A percentile compares a stretch with the other conserved stretches of the same genome.
Evolutionary conservation across 140 eudicot species (phyloP).

Genomic region (Senecio squalidus): DNA sequence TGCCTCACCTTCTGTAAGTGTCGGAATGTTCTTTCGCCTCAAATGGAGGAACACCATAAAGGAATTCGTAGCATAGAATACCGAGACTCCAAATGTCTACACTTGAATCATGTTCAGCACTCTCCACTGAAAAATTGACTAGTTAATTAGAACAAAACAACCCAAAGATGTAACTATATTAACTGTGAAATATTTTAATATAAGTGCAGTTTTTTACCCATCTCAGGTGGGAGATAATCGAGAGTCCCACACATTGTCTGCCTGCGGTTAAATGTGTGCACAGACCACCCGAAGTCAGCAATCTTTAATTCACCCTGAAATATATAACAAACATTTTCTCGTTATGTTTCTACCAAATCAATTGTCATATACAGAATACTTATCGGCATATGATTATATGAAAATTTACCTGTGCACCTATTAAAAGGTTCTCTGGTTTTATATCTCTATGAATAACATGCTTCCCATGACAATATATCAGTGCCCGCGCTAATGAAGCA

Average conservation of each 20-base stretch:
- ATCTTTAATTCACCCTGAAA: conserved; percentile 87
- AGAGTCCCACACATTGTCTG: conserved; percentile 84
- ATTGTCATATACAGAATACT: neutral
- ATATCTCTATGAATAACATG: conserved; percentile 95
- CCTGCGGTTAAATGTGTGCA: conserved; percentile 75
- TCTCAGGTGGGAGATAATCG: conserved; percentile 85
- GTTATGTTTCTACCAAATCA: neutral
- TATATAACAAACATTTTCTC: neutral
- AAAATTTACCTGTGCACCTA: conserved; percentile 73
- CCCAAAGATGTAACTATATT: too few relatives aligned
- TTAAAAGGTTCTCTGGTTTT: conserved; percentile 88
- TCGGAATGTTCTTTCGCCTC: conserved; percentile 96
- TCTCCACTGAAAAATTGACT: conserved; percentile 58
- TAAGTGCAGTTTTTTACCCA: too few relatives aligned
- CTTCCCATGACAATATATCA: conserved; percentile 79
- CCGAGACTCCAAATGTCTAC: conserved; percentile 98
- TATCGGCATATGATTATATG: neutral
- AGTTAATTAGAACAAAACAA: conserved; percentile 5
- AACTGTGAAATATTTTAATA: too few relatives aligned
- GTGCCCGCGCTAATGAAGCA: conserved; percentile 77
- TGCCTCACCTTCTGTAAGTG: conserved; percentile 70
- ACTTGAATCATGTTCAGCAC: conserved; percentile 89
- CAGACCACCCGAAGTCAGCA: conserved; percentile 91
- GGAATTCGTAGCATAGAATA: conserved; percentile 80
- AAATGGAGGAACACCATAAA: conserved; percentile 92